These are phyloP conservation scores for Trametes cinnabarina DNA, from an alignment of 768 basidiomycete species.

Conservation along the genomic window DNA sequence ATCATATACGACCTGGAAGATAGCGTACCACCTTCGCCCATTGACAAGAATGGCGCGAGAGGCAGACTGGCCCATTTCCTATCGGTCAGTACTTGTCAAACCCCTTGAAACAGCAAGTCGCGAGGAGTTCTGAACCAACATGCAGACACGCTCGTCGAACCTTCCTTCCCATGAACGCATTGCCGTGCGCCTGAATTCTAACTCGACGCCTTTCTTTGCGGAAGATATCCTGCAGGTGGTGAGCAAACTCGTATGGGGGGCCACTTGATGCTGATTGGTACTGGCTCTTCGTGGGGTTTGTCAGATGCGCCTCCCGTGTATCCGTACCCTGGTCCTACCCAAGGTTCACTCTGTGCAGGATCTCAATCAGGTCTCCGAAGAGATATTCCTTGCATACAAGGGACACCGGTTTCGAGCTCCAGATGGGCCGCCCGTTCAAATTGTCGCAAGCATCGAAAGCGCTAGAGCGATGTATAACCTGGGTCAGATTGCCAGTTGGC, in stretches of 20 bases:
- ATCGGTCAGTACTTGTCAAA: conserved; percentile 36
- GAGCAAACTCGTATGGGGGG: conserved; percentile 21
- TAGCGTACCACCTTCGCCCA: conserved; percentile 61
- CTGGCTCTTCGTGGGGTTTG: neutral
- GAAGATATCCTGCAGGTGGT: conserved; percentile 65
- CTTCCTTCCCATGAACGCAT: conserved; percentile 50
- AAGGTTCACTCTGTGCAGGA: conserved; percentile 76
- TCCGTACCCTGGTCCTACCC: conserved; percentile 76
- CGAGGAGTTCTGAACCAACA: no score
- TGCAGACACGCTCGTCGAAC: conserved; percentile 16
- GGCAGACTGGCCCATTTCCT: conserved; percentile 54
- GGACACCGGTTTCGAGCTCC: conserved; percentile 17
- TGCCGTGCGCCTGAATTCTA: conserved; percentile 70
- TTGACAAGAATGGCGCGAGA: conserved; percentile 61
- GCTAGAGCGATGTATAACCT: conserved; percentile 68
- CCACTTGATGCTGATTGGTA: neutral
- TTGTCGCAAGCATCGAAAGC: conserved; percentile 86
- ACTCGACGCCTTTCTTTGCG: conserved; percentile 61
- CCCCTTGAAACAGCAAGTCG: no score
- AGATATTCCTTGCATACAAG: conserved; percentile 37
- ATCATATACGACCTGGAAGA: conserved; percentile 91
- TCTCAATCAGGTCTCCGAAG: conserved; percentile 56
- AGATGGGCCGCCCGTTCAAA: conserved; percentile 40
- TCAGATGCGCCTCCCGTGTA: conserved; percentile 45
- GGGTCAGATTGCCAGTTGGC: conserved; percentile 70